Evolutionary conservation across 306 rosid species (phyloP).

Genomic region (Lotus japonicus): DNA sequence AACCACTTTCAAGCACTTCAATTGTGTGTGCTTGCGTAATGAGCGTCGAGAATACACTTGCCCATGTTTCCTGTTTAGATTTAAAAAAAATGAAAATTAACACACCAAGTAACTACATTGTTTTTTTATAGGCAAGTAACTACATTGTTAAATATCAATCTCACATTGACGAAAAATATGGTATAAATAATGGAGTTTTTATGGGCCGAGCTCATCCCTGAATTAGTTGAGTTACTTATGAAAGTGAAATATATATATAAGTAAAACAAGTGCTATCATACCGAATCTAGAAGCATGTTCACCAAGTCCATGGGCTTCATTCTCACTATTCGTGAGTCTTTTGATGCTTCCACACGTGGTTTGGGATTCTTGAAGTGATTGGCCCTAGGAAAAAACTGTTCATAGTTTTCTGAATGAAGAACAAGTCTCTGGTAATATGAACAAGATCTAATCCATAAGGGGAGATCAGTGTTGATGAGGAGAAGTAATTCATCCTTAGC

Average conservation of each 20-base stretch:
- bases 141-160: too few relatives aligned
- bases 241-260: too few relatives aligned
- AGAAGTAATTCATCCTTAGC: constrained; percentile 45
- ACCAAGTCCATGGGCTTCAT: constrained; percentile 35
- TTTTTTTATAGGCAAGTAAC: too few relatives aligned
- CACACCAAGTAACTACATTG: too few relatives aligned
- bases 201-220: too few relatives aligned
- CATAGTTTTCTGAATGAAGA: constrained; percentile 41
- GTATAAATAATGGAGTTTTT: too few relatives aligned
- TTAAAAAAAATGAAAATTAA: too few relatives aligned
- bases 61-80: constrained; percentile 58
- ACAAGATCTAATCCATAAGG: constrained; percentile 48
- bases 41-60: constrained; percentile 48
- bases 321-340: constrained; percentile 39
- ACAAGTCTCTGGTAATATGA: constrained; percentile 6
- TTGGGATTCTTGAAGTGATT: constrained; percentile 22
- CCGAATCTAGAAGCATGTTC: constrained; percentile 48
- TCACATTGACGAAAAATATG: too few relatives aligned
- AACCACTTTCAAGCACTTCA: constrained; percentile 43
- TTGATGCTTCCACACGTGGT: constrained; percentile 49
- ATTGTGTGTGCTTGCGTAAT: constrained; percentile 41
- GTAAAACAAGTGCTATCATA: background rate
- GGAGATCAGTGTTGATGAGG: constrained; percentile 32
- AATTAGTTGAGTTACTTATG: too few relatives aligned
- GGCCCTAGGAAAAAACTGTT: constrained; percentile 25